Conservation (phyloP, 164 flowering plant species). For the Buxus sempervirens region DNA sequence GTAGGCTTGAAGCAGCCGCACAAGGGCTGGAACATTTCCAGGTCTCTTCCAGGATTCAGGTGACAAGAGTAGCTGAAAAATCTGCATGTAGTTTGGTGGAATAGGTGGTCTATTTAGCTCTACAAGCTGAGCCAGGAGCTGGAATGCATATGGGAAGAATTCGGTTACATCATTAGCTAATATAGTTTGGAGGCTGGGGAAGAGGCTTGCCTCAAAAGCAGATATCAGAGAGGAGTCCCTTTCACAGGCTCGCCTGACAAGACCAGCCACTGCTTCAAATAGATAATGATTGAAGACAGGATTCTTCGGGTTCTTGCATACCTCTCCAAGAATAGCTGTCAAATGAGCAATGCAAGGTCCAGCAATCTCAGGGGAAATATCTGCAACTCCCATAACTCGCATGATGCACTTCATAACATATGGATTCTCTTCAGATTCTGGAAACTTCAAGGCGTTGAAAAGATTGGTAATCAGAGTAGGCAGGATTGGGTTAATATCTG, state of each 20-base stretch:
- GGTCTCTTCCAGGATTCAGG: slow-evolving; percentile 78
- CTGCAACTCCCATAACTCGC: slow-evolving; percentile 85
- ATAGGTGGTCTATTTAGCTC: slow-evolving; percentile 75
- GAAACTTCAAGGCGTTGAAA: slow-evolving; percentile 63
- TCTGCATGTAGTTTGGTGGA: slow-evolving; percentile 60
- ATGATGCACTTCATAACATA: slow-evolving; percentile 92
- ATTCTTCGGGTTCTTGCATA: slow-evolving; percentile 83
- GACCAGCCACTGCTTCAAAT: slow-evolving; percentile 83
- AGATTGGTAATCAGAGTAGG: slow-evolving; percentile 64
- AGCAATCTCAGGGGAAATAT: slow-evolving; percentile 62
- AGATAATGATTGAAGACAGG: slow-evolving; percentile 87
- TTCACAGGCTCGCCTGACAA: slow-evolving; percentile 72
- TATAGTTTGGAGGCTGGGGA: slow-evolving; percentile 67
- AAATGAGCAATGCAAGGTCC: slow-evolving; percentile 62
- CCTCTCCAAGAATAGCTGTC: slow-evolving; percentile 58
- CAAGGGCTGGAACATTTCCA: slow-evolving; percentile 91
- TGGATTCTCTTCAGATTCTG: slow-evolving; percentile 87
- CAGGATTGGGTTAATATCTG: slow-evolving; percentile 60
- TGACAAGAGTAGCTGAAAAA: slow-evolving; percentile 62
- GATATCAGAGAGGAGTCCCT: slow-evolving; percentile 61
- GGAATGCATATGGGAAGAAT: slow-evolving; percentile 95
- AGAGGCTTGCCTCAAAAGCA: slow-evolving; percentile 65
- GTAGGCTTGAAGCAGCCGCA: slow-evolving; percentile 89
- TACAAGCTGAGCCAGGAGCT: slow-evolving; percentile 87
- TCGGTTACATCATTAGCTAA: slow-evolving; percentile 67